A percentile compares a stretch with the other conserved stretches of the same genome.
Evolutionary conservation across 2,329 filamentous ascomycete species (phyloP).

Genomic region (Monosporascus sp.): DNA sequence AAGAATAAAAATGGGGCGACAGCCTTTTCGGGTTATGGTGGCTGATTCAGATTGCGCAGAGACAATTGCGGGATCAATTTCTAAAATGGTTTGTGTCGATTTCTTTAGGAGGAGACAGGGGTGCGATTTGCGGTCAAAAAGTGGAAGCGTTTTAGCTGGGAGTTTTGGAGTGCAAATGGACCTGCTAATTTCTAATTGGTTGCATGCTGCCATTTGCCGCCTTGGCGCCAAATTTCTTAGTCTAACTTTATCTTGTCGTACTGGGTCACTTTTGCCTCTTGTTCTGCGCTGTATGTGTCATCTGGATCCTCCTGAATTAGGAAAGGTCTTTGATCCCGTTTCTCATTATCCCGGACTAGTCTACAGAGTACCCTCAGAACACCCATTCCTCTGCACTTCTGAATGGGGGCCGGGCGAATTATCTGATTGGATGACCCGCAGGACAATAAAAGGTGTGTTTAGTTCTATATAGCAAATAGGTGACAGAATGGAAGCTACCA

Average conservation of each 20-base stretch:
- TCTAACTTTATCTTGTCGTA: not conserved
- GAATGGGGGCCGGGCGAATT: no score
- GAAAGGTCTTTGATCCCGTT: not conserved
- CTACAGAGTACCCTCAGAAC: no score
- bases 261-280: not conserved
- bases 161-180: conserved; percentile 12
- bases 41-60: conserved; percentile 5
- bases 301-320: not conserved
- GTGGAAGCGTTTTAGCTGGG: conserved; percentile 25
- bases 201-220: conserved; percentile 7
- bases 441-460: no score
- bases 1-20: not conserved
- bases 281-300: not conserved
- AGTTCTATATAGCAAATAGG: no score
- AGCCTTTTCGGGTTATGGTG: conserved; percentile 4
- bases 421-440: not conserved
- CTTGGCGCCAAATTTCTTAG: conserved; percentile 6
- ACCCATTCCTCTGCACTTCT: no score
- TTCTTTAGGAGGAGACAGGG: conserved; percentile 27
- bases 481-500: no score
- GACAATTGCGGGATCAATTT: not conserved
- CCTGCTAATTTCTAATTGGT: conserved; percentile 26
- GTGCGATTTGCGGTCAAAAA: conserved; percentile 24
- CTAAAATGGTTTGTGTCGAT: conserved; percentile 8
- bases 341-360: not conserved